Percentiles rank a stretch among this genome's conserved stretches.
Conservation (phyloP, 495 filamentous ascomycete genomes). For the Pyronema omphalodes region DNA sequence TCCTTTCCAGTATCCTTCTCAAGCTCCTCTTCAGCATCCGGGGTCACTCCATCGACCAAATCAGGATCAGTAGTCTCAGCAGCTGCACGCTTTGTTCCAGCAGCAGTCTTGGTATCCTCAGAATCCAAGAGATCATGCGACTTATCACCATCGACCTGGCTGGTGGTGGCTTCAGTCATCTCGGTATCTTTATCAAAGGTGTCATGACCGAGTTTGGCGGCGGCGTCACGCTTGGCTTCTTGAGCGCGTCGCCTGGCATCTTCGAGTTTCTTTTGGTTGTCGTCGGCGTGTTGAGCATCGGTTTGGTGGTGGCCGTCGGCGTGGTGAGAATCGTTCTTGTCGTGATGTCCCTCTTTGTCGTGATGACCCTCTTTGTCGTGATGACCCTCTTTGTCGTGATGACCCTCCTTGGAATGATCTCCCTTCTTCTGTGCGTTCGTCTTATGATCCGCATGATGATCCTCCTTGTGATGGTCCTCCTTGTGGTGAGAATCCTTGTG, state of each 20-base stretch:
- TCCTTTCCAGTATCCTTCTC: slow-evolving; percentile 28
- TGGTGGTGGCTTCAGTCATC: too few relatives aligned
- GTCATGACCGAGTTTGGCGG: too few relatives aligned
- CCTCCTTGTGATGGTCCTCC: slow-evolving; percentile 1
- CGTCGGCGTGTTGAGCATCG: slow-evolving; percentile 6
- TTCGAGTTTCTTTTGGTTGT: slow-evolving; percentile 10
- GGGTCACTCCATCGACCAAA: not conserved
- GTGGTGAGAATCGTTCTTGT: not conserved
- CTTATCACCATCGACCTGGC: too few relatives aligned
- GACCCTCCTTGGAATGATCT: not conserved
- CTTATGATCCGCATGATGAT: slow-evolving; percentile 12
- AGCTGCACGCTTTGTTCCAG: too few relatives aligned
- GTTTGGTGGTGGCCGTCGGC: not conserved
- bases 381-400: not conserved
- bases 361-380: not conserved
- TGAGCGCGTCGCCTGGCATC: too few relatives aligned
- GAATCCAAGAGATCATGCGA: too few relatives aligned
- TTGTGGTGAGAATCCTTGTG: not conserved
- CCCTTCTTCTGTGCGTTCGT: not conserved
- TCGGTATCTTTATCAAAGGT: too few relatives aligned
- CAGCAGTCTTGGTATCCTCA: too few relatives aligned
- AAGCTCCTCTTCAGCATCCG: slow-evolving; percentile 12
- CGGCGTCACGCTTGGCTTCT: too few relatives aligned
- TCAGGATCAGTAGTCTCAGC: too few relatives aligned
- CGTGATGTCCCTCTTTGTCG: slow-evolving; percentile 1